These are phyloP conservation scores for Pichia insulana DNA, from an alignment of 805 yeast species.

Conservation along the genomic window DNA sequence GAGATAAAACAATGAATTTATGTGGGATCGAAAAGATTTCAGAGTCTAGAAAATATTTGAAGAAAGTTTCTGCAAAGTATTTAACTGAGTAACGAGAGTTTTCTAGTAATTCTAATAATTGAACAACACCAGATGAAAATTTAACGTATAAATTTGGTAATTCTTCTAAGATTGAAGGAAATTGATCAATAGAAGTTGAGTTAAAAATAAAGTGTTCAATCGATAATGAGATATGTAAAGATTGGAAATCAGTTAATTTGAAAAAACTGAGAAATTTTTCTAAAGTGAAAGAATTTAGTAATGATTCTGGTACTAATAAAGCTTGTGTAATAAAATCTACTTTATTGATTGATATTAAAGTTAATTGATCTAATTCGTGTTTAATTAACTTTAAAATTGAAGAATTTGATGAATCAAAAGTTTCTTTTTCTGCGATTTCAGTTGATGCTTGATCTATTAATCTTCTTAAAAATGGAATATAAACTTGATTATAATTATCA, in stretches of 20 bases:
- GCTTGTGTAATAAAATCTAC: slow-evolving; percentile 12
- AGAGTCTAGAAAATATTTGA: slow-evolving; percentile 20
- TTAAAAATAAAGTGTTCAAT: slow-evolving; percentile 16
- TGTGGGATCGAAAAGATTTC: slow-evolving; percentile 24
- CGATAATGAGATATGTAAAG: slow-evolving; percentile 20
- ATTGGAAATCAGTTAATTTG: slow-evolving; percentile 19
- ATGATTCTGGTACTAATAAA: slow-evolving; percentile 18
- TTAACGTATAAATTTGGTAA: slow-evolving; percentile 19
- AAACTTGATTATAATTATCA: slow-evolving; percentile 28
- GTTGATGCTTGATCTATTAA: slow-evolving; percentile 24
- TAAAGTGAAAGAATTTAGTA: slow-evolving; percentile 24
- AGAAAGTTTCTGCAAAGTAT: slow-evolving; percentile 14
- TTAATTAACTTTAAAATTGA: slow-evolving; percentile 16
- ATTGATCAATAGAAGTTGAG: slow-evolving; percentile 8
- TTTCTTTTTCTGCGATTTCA: slow-evolving; percentile 17
- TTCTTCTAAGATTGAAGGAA: slow-evolving; percentile 13
- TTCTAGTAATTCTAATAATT: slow-evolving; percentile 19
- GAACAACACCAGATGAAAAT: slow-evolving; percentile 23
- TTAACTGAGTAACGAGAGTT: slow-evolving; percentile 10
- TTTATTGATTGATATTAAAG: slow-evolving; percentile 14
- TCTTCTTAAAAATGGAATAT: slow-evolving; percentile 26
- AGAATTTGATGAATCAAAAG: slow-evolving; percentile 16
- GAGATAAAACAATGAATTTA: slow-evolving; percentile 21
- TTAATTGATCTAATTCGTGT: slow-evolving; percentile 19
- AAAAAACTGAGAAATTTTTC: slow-evolving; percentile 24